Evolutionary conservation across 2,329 filamentous ascomycete species (phyloP), one percentile per base, ranked within the genome.

Genomic region (Xylaria polymorpha): DNA sequence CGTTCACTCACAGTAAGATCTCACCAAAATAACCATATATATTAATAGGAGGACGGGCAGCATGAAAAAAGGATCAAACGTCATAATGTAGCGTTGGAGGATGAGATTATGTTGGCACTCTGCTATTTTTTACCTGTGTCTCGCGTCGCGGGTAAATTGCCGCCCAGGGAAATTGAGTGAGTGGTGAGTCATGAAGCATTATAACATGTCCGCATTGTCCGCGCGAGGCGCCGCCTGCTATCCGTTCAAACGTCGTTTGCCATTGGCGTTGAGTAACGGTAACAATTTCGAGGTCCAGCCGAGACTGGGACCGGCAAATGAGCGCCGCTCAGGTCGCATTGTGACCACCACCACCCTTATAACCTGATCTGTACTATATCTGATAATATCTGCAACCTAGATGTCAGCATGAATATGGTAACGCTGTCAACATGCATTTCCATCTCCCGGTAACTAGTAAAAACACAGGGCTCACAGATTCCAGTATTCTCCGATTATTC

Each of bases 161-260:
- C 35, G 50, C 61, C 53, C 12, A 58, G 53, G 41, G 22, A 35
- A 18, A 1, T 9, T 20, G 9, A 37, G 7, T 32, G 15, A 55
- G 48, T 66, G 25, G 55, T 66, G 63, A 66, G 9, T 66, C 63
- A 66, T 66, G 37, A 53, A 18, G 15, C n/a, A 46, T 22, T 4
- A 22, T 9, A 20, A n/a, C 8, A 25, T 32, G n/a, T 18, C 25
- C 63, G 56, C 46, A 43, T 51, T 35, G 25, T 64, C 55, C 43
- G 55, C 55, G 14, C 61, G 32, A 55, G 29, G 32, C 32, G 20
- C 18, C 18, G 10, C 25, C 6, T 10, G 12, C 18, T 35, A 9
- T 53, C 25, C 25, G 32, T 20, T 41, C 5, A 22, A 14, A 22
- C 15, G 22, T 4, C 39, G 12, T 22, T 56, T 6, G 22, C 18